Percentiles rank a stretch among this genome's conserved stretches.
Evolutionary conservation across 176 grass and related monocot genomes (phyloP).

Genomic region (Luzula sylvatica): DNA sequence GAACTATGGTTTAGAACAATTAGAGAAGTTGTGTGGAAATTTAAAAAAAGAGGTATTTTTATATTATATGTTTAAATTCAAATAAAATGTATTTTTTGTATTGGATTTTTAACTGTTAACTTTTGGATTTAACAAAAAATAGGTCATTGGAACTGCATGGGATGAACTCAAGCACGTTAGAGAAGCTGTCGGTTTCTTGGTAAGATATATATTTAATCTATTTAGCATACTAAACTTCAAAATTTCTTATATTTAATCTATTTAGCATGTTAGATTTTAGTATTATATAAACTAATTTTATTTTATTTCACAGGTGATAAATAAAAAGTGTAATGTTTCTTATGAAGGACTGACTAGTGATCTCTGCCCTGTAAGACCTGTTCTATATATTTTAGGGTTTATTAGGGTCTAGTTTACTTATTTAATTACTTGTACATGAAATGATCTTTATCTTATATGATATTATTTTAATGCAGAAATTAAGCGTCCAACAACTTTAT

Average conservation of each 20-base stretch:
- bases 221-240: not conserved
- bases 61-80: not conserved
- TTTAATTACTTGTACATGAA: not conserved
- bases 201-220: conserved; percentile 24
- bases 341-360: conserved; percentile 74
- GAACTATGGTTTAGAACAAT: conserved; percentile 70
- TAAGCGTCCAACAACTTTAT: conserved; percentile 74
- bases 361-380: conserved; percentile 61
- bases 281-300: not conserved
- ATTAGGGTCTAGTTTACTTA: not conserved
- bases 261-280: not conserved
- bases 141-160: conserved; percentile 65
- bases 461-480: conserved; percentile 29
- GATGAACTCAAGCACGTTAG: conserved; percentile 80
- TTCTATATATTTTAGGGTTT: not conserved
- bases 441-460: conserved; percentile 9
- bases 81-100: too few relatives aligned
- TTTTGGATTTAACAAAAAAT: conserved; percentile 10
- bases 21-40: conserved; percentile 66
- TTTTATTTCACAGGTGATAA: conserved; percentile 55
- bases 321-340: conserved; percentile 82
- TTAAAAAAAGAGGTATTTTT: conserved; percentile 63
- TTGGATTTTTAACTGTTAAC: conserved; percentile 5
- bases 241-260: not conserved
- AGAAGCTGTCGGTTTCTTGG: conserved; percentile 94